These are phyloP conservation scores for Fusarium sp. DNA, from an alignment of 2,329 filamentous ascomycete species.

Conservation along the genomic window DNA sequence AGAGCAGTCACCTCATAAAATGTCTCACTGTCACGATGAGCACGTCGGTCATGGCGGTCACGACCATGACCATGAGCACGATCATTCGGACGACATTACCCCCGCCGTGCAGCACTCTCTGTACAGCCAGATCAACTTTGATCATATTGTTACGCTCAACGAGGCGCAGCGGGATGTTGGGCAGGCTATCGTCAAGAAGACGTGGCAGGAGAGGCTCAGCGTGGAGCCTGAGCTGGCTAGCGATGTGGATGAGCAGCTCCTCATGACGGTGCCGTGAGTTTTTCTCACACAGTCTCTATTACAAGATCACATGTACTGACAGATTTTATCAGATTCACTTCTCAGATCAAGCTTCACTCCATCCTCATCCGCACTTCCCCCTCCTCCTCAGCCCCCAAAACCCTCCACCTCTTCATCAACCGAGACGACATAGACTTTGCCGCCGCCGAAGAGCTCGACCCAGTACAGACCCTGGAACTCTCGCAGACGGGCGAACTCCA, in stretches of 20 bases:
- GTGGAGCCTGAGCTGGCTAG: slow-evolving; percentile 78
- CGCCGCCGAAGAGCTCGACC: slow-evolving; percentile 70
- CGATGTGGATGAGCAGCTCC: slow-evolving; percentile 89
- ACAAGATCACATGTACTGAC: too few species aligned
- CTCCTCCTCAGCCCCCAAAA: slow-evolving; percentile 75
- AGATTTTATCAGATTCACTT: slow-evolving; percentile 73
- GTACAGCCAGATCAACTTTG: slow-evolving; percentile 91
- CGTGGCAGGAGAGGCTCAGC: slow-evolving; percentile 81
- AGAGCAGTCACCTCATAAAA: slow-evolving; percentile 29
- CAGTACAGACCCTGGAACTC: slow-evolving; percentile 79
- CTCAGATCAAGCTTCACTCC: slow-evolving; percentile 90
- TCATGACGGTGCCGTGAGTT: slow-evolving; percentile 89
- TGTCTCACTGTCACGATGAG: slow-evolving; percentile 62
- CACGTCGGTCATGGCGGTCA: slow-evolving; percentile 61
- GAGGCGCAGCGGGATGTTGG: slow-evolving; percentile 75
- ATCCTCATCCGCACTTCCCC: slow-evolving; percentile 83
- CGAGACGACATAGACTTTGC: slow-evolving; percentile 85
- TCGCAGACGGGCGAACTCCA: slow-evolving; percentile 82
- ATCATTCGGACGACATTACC: slow-evolving; percentile 90
- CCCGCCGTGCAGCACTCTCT: slow-evolving; percentile 90
- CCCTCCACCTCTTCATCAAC: slow-evolving; percentile 88
- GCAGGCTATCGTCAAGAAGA: slow-evolving; percentile 81
- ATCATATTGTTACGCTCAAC: slow-evolving; percentile 83
- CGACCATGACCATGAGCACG: slow-evolving; percentile 69
- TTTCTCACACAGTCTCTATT: too few species aligned